phyloP scores from a whole-genome alignment of 352 stramenopile species.

The Phytophthora gonapodyides region DNA sequence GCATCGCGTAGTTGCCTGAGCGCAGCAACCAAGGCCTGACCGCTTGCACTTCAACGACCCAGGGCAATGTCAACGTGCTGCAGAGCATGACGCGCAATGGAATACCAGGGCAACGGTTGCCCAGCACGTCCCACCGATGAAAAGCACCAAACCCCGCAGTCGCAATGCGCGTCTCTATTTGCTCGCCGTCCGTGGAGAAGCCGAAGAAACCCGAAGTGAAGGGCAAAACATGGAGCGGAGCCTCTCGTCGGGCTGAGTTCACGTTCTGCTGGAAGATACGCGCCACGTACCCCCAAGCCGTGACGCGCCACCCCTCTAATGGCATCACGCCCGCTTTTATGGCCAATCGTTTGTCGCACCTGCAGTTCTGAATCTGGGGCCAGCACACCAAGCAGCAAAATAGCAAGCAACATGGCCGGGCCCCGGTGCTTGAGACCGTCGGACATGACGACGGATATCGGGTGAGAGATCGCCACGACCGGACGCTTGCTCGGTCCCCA shows the following conservation, averaged over 20 bases:
- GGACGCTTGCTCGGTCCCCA: constrained; percentile 3
- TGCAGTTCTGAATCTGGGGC: constrained; percentile 2
- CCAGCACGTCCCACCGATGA: constrained; percentile 5
- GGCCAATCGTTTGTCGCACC: constrained; percentile 19
- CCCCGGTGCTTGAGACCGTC: constrained; percentile 15
- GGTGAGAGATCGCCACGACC: constrained; percentile 25
- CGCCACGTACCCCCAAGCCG: constrained; percentile 19
- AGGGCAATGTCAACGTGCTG: constrained; percentile 1
- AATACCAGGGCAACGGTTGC: neutral
- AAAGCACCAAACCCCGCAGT: neutral
- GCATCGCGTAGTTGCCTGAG: neutral
- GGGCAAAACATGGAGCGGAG: neutral
- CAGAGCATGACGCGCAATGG: constrained; percentile 17
- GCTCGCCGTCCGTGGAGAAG: neutral
- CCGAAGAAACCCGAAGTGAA: constrained; percentile 33
- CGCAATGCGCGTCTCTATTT: constrained; percentile 1
- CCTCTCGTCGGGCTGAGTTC: constrained; percentile 19
- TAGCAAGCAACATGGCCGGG: constrained; percentile 23
- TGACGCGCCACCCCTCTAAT: constrained; percentile 19
- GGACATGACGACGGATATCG: constrained; percentile 28
- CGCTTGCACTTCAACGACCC: constrained; percentile 13
- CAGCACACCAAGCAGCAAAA: constrained; percentile 33
- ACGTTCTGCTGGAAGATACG: constrained; percentile 25
- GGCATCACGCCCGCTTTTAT: constrained; percentile 25
- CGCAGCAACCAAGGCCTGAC: constrained; percentile 6